phyloP scores from a whole-genome alignment of 2,329 filamentous ascomycete genomes.

The Venturia asperata region DNA sequence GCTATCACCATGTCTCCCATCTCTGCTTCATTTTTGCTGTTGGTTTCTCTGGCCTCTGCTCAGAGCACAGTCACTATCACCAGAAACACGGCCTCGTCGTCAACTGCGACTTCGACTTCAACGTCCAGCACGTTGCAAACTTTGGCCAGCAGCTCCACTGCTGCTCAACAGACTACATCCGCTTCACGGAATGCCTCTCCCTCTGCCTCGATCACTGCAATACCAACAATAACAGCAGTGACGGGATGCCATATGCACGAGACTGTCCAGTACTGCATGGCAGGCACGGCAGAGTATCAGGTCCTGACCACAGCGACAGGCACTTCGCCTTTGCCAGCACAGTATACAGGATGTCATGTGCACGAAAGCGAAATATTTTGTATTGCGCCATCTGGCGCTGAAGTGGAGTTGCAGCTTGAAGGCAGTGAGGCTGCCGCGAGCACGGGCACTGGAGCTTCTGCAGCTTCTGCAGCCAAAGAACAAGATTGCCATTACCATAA shows the following conservation, averaged over 20 bases:
- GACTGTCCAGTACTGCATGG: conserved; percentile 40
- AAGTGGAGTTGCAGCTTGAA: conserved; percentile 50
- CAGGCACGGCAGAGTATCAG: conserved; percentile 37
- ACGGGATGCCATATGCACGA: conserved; percentile 48
- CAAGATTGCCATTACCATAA: conserved; percentile 66
- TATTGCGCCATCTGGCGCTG: conserved; percentile 50
- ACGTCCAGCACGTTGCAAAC: neutral
- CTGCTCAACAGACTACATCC: neutral
- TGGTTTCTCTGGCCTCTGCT: neutral
- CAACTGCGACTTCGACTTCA: neutral
- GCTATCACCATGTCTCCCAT: neutral
- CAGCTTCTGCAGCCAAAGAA: conserved; percentile 24
- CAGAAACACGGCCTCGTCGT: neutral
- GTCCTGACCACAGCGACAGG: conserved; percentile 47
- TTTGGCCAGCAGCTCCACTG: neutral
- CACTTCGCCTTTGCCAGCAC: conserved; percentile 49
- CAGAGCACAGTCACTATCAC: neutral
- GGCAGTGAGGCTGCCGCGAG: conserved; percentile 23
- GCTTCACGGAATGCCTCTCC: neutral
- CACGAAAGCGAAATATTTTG: conserved; percentile 57
- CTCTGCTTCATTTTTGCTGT: neutral
- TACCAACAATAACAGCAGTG: conserved; percentile 37
- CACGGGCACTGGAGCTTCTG: conserved; percentile 23
- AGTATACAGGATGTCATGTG: conserved; percentile 58
- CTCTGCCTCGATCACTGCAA: conserved; percentile 22